Base-by-base conservation (phyloP, 2,329 filamentous ascomycete species). In the Hypomyces perniciosus region DNA sequence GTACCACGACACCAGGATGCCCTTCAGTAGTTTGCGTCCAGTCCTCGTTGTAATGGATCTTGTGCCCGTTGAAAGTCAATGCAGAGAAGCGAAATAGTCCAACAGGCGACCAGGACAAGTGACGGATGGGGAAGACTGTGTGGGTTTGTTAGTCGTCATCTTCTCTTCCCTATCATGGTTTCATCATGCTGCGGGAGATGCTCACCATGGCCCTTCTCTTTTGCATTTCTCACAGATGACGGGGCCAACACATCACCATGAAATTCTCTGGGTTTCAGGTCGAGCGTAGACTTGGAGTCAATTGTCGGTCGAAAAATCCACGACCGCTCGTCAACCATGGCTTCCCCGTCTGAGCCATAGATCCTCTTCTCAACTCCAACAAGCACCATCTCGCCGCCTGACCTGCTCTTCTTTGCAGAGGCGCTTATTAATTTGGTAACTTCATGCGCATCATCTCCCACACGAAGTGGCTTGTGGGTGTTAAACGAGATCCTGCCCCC, bases 21-120 rank as follows among this genome's bases (percentile, higher is more conserved):
- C 84, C 83, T 65, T 93, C 85, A 6, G 85, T 72, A 5, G 75
- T 70, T 5, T 73, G 72, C 10, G 81, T 80, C 73, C 87, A 92
- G 9, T 73, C 62, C 27, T 79, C 76, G 61, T 90, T 87, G 59
- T 92, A 85, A 66, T 95, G 90, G 49, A 95, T 95, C 57, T 82
- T 84, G 66, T 95, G 90, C 0, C 82, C 88, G 63, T 95, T 95
- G 72, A 90, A 90, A 0, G 88, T 95, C 38, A 95, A 71, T 0
- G 88, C 88, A 1, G 86, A 90, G 72, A 90, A 95, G 13, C 88
- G 81, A 68, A 93, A 95, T 1, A 95, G 76, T 2, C 70, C 72
- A 0, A 72, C 69, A 0, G 73, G 67, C 0, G 76, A 78, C 73
- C 72, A 77, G 20, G 60, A 59, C 4, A 75, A 48, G 10, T 64